Conservation (phyloP, 257 asterid species). For the Nicotiana noctiflora region DNA sequence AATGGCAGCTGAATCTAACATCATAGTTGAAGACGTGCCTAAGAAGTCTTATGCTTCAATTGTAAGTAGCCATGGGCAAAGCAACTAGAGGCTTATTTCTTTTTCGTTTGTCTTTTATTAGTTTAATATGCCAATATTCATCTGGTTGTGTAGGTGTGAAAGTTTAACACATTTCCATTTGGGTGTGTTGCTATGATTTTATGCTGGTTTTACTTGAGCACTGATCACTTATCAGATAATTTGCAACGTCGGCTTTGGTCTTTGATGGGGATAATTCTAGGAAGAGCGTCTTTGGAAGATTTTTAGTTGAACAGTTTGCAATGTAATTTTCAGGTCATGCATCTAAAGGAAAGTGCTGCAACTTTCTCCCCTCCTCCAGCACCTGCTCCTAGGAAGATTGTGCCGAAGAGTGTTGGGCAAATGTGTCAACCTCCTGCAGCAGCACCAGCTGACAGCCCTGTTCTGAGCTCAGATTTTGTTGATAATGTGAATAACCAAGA, state of each 20-base stretch:
- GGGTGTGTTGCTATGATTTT: neutral
- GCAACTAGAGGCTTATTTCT: neutral
- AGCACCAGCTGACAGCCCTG: slow-evolving; percentile 33
- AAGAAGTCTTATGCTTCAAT: slow-evolving; percentile 76
- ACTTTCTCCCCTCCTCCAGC: slow-evolving; percentile 44
- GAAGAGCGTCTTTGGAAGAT: neutral
- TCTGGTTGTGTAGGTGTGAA: neutral
- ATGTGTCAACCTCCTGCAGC: slow-evolving; percentile 25
- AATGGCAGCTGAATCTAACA: slow-evolving; percentile 35
- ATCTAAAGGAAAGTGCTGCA: slow-evolving; percentile 48
- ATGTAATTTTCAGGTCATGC: slow-evolving; percentile 53
- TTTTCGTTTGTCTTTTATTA: neutral
- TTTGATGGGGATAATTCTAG: neutral
- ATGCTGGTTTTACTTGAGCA: neutral
- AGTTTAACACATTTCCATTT: neutral
- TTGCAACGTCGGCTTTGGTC: neutral
- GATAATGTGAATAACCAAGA: slow-evolving; percentile 54
- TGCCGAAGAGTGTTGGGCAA: slow-evolving; percentile 35
- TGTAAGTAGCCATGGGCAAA: slow-evolving; percentile 38
- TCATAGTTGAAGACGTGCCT: slow-evolving; percentile 45
- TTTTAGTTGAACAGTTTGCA: slow-evolving; percentile 3
- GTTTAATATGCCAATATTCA: neutral
- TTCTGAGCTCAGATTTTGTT: slow-evolving; percentile 32
- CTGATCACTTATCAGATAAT: neutral
- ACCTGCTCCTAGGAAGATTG: slow-evolving; percentile 30